Evolutionary conservation across 2,329 filamentous ascomycete species (phyloP).

Genomic region (Beauveria asiatica): DNA sequence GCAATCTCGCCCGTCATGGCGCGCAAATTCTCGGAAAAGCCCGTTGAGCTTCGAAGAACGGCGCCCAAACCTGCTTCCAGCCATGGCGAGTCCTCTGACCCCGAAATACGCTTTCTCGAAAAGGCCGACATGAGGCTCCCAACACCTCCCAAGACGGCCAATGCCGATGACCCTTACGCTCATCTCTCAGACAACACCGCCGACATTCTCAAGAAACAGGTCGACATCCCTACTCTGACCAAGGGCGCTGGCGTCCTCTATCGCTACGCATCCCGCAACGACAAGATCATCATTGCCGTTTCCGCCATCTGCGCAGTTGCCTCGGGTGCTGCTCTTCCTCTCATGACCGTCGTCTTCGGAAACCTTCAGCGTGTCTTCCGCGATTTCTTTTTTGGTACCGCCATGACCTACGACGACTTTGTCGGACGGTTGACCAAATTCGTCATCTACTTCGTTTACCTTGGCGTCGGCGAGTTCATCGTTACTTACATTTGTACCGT

Average conservation of each 20-base stretch:
- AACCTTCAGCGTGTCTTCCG: constrained; percentile 66
- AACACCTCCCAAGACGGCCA: constrained; percentile 23
- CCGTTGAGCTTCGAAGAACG: constrained; percentile 8
- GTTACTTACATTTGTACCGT: constrained; percentile 73
- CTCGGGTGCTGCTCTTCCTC: constrained; percentile 64
- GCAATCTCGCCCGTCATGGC: constrained; percentile 14
- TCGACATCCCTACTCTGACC: constrained; percentile 55
- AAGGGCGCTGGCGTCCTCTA: constrained; percentile 58
- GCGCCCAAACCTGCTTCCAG: constrained; percentile 25
- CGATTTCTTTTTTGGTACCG: constrained; percentile 43
- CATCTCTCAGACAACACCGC: constrained; percentile 60
- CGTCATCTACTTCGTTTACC: constrained; percentile 78
- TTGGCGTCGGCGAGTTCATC: constrained; percentile 72
- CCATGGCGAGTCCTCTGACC: constrained; percentile 26
- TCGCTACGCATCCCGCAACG: constrained; percentile 59
- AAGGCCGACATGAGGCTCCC: constrained; percentile 38
- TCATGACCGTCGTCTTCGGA: constrained; percentile 79
- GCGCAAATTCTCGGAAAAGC: background rate
- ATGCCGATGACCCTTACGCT: constrained; percentile 44
- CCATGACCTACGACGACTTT: constrained; percentile 46
- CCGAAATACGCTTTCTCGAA: constrained; percentile 21
- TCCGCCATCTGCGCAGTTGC: constrained; percentile 58
- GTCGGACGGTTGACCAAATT: constrained; percentile 49
- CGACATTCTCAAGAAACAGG: constrained; percentile 58
- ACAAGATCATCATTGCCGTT: constrained; percentile 54